These are phyloP conservation scores for Pseudognaphalium luteoalbum DNA, from an alignment of 129 eudicot species.

Conservation along the genomic window DNA sequence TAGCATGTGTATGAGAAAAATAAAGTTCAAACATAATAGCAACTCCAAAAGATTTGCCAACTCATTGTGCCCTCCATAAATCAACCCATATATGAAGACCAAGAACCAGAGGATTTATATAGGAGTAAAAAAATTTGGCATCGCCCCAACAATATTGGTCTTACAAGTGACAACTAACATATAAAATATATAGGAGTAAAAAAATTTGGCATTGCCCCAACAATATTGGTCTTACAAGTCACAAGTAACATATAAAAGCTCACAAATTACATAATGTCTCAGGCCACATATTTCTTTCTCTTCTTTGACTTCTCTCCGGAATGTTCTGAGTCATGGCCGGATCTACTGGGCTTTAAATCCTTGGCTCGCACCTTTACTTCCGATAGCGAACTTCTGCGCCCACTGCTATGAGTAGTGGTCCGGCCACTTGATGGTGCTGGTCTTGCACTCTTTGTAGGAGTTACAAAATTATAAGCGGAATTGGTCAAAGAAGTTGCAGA, in stretches of 20 bases:
- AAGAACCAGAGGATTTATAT: not conserved
- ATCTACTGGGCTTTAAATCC: constrained; percentile 31
- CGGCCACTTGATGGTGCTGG: constrained; percentile 38
- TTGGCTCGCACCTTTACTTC: constrained; percentile 39
- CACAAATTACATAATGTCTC: constrained; percentile 17
- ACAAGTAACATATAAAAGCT: not conserved
- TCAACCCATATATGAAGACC: not conserved
- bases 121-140: constrained; percentile 3
- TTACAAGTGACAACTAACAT: too few species aligned
- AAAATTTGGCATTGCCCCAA: constrained; percentile 17
- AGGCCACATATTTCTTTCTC: constrained; percentile 37
- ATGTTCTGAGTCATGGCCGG: constrained; percentile 47
- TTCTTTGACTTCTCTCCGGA: constrained; percentile 58
- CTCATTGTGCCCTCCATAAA: not conserved
- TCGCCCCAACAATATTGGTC: constrained; percentile 13
- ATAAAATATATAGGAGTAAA: not conserved
- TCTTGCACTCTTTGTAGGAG: constrained; percentile 55
- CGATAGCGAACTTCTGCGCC: constrained; percentile 36
- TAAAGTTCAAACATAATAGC: not conserved
- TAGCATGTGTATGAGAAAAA: not conserved
- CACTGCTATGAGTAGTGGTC: constrained; percentile 48
- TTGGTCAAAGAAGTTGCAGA: constrained; percentile 47
- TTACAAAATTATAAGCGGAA: constrained; percentile 44
- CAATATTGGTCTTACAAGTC: constrained; percentile 1
- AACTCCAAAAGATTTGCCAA: not conserved